phyloP scores from a whole-genome alignment of 257 asterid genomes.

The Salvia splendens region DNA sequence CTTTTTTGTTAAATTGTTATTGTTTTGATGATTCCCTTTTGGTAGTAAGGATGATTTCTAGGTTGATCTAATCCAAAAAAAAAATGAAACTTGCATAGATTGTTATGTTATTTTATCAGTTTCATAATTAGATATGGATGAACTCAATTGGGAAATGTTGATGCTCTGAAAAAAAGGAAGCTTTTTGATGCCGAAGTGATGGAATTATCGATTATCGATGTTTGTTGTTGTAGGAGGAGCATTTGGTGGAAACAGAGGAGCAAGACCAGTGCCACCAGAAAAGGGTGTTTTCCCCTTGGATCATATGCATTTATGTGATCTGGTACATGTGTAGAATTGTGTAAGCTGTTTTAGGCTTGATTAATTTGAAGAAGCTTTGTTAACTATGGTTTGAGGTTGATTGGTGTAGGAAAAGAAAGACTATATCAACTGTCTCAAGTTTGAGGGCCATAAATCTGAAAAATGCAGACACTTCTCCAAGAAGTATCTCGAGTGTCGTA shows the following conservation, averaged over 20 bases:
- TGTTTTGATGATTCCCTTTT: background rate
- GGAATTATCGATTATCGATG: background rate
- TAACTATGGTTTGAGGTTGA: constrained; percentile 27
- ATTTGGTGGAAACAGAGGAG: constrained; percentile 96
- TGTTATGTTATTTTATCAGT: background rate
- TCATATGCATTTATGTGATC: constrained; percentile 86
- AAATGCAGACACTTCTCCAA: constrained; percentile 74
- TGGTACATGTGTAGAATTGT: constrained; percentile 46
- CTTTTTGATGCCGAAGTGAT: too few relatives aligned
- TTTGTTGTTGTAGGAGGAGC: constrained; percentile 64
- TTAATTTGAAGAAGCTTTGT: constrained; percentile 1
- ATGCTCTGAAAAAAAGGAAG: background rate
- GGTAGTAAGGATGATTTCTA: constrained; percentile 6
- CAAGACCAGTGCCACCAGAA: constrained; percentile 92
- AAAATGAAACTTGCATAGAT: constrained; percentile 14
- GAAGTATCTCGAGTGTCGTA: constrained; percentile 86
- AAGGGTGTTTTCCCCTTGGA: constrained; percentile 96
- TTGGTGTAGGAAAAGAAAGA: constrained; percentile 86
- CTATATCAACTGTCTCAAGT: constrained; percentile 70
- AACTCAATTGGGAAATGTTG: background rate
- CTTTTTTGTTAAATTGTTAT: background rate
- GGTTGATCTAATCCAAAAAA: background rate
- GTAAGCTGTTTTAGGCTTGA: background rate
- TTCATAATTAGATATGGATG: background rate
- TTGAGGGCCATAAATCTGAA: constrained; percentile 76